Evolutionary conservation across 495 filamentous ascomycete species (phyloP).

Genomic region (Barbatosphaeria neglecta): DNA sequence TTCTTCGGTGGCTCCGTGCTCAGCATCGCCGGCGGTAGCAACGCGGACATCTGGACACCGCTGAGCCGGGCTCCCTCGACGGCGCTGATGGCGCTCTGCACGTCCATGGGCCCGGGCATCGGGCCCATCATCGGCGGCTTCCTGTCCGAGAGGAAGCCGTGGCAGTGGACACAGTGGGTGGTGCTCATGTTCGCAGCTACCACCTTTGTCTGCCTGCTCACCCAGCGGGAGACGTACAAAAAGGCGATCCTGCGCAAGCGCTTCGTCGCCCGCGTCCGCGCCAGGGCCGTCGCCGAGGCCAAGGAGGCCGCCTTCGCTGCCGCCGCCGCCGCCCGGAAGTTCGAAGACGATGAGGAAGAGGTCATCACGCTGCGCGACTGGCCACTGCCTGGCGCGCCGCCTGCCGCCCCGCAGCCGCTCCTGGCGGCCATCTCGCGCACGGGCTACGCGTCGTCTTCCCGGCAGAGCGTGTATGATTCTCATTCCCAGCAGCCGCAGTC

Average conservation of each 20-base stretch:
- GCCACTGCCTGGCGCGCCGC: no score
- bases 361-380: no score
- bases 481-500: no score
- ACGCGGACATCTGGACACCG: conserved; percentile 35
- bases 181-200: conserved; percentile 5
- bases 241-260: conserved; percentile 6
- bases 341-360: neutral
- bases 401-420: no score
- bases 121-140: conserved; percentile 52
- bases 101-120: conserved; percentile 45
- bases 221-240: conserved; percentile 7
- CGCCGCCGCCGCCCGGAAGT: neutral
- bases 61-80: conserved; percentile 29
- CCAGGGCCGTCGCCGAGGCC: neutral
- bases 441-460: no score
- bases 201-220: conserved; percentile 1
- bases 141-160: conserved; percentile 39
- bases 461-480: no score
- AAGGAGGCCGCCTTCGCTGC: neutral
- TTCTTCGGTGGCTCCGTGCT: conserved; percentile 40
- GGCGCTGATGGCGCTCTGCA: conserved; percentile 35
- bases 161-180: conserved; percentile 44
- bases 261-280: neutral
- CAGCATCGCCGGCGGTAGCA: conserved; percentile 42
- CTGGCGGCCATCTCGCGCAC: no score